Evolutionary conservation across 768 basidiomycete species (phyloP).

Genomic region (Mycena vulgaris): DNA sequence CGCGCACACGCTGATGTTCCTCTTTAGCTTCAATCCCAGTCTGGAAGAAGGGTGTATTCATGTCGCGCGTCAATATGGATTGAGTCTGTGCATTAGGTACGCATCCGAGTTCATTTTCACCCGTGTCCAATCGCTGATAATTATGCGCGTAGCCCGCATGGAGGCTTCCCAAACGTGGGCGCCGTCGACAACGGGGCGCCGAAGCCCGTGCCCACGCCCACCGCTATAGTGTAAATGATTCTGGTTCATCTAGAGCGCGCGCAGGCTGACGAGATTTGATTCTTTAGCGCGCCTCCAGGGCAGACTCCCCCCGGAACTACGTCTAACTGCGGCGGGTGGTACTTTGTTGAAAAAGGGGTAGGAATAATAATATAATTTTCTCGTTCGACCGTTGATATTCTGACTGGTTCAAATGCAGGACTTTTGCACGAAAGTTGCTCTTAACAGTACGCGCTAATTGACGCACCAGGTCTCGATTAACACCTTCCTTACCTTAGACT

Average conservation of each 20-base stretch:
- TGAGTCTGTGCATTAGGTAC: slow-evolving; percentile 26
- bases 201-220: slow-evolving; percentile 9
- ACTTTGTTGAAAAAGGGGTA: slow-evolving; percentile 17
- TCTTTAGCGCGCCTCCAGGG: slow-evolving; percentile 8
- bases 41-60: slow-evolving; percentile 4
- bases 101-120: not conserved
- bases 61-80: not conserved
- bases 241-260: not conserved
- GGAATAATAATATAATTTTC: not conserved
- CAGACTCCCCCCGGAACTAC: slow-evolving; percentile 27
- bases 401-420: not conserved
- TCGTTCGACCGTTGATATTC: not conserved
- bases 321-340: slow-evolving; percentile 28
- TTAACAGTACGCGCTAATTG: slow-evolving; percentile 1
- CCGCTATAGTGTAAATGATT: slow-evolving; percentile 3
- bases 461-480: not conserved
- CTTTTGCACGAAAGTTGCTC: slow-evolving; percentile 23
- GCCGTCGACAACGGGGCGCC: slow-evolving; percentile 9
- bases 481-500: slow-evolving; percentile 3
- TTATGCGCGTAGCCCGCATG: slow-evolving; percentile 19
- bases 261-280: not conserved
- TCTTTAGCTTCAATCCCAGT: slow-evolving; percentile 11
- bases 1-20: too few species aligned
- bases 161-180: slow-evolving; percentile 21
- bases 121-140: too few species aligned